A percentile compares a stretch with the other conserved stretches of the same genome.
Evolutionary conservation across 2,329 filamentous ascomycete species (phyloP).

Genomic region (Calonectria leucothoes): DNA sequence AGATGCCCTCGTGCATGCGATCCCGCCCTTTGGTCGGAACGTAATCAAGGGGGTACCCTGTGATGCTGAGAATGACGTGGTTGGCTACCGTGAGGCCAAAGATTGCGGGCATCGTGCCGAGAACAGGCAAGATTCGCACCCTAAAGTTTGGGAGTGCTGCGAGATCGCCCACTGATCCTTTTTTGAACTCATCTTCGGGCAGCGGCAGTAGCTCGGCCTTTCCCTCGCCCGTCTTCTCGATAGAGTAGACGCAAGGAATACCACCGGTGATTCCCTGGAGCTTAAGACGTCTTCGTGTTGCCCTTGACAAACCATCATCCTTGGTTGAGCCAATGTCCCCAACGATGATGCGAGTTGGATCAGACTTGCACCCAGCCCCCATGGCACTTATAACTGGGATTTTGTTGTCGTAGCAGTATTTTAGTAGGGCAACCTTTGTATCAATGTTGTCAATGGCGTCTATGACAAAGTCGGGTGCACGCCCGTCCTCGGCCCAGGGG

Average conservation of each 20-base stretch:
- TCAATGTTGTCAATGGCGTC: constrained; percentile 99
- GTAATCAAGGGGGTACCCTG: constrained; percentile 88
- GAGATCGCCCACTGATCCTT: constrained; percentile 87
- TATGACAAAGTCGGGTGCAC: constrained; percentile 86
- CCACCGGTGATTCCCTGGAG: constrained; percentile 82
- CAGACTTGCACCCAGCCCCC: constrained; percentile 95
- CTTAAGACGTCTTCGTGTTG: constrained; percentile 84
- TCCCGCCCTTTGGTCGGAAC: constrained; percentile 83
- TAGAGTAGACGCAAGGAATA: constrained; percentile 93
- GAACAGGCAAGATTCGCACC: constrained; percentile 91
- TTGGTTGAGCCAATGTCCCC: constrained; percentile 90
- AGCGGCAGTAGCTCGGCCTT: constrained; percentile 92
- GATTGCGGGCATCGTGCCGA: constrained; percentile 97
- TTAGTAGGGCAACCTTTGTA: constrained; percentile 90
- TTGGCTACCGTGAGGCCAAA: constrained; percentile 95
- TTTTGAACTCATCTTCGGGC: constrained; percentile 86
- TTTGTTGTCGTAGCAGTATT: constrained; percentile 84
- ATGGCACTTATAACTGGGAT: constrained; percentile 92
- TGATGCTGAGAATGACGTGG: constrained; percentile 86
- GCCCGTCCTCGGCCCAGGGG: constrained; percentile 70
- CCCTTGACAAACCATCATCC: constrained; percentile 88
- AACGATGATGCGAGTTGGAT: constrained; percentile 84
- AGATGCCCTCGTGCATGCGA: constrained; percentile 90
- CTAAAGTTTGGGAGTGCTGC: constrained; percentile 93
- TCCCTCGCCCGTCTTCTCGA: constrained; percentile 88